A percentile compares a stretch with the other conserved stretches of the same genome.
Conservation (phyloP, 805 yeast genomes). For the Spathaspora sp. region DNA sequence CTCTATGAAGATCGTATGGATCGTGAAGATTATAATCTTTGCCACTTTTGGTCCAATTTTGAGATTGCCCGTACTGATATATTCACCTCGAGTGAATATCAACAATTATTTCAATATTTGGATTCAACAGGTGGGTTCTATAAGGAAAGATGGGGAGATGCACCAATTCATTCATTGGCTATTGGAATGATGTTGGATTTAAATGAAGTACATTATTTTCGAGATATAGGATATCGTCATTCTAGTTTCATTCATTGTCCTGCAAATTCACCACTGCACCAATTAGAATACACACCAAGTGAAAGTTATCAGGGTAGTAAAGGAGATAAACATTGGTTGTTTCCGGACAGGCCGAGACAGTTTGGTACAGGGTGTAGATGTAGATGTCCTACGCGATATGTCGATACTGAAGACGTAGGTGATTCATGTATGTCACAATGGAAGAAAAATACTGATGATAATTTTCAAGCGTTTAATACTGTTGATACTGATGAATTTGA, state of each 20-base stretch:
- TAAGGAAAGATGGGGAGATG: slow-evolving; percentile 96
- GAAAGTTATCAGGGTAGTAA: slow-evolving; percentile 19
- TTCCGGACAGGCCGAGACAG: slow-evolving; percentile 27
- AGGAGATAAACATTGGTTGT: slow-evolving; percentile 30
- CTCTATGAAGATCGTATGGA: slow-evolving; percentile 56
- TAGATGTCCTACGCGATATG: slow-evolving; percentile 54
- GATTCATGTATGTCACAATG: slow-evolving; percentile 52
- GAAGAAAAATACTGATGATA: slow-evolving; percentile 38
- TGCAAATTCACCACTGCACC: slow-evolving; percentile 44
- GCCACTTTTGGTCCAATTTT: slow-evolving; percentile 92
- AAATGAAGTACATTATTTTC: slow-evolving; percentile 78
- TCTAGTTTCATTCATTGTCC: slow-evolving; percentile 85
- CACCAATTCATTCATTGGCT: slow-evolving; percentile 89
- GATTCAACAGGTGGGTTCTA: slow-evolving; percentile 81
- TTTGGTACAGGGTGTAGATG: slow-evolving; percentile 83
- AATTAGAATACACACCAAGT: slow-evolving; percentile 41
- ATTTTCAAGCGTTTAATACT: slow-evolving; percentile 15
- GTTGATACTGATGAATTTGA: slow-evolving; percentile 24
- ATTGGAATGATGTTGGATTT: slow-evolving; percentile 69
- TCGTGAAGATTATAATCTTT: slow-evolving; percentile 66
- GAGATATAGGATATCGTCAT: slow-evolving; percentile 90
- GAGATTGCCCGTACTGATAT: slow-evolving; percentile 84
- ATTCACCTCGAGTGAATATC: slow-evolving; percentile 63
- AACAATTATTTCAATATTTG: slow-evolving; percentile 61
- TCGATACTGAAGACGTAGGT: slow-evolving; percentile 55